Base-by-base conservation (phyloP, 2,329 filamentous ascomycete genomes). In the Alternaria ventricosa region DNA sequence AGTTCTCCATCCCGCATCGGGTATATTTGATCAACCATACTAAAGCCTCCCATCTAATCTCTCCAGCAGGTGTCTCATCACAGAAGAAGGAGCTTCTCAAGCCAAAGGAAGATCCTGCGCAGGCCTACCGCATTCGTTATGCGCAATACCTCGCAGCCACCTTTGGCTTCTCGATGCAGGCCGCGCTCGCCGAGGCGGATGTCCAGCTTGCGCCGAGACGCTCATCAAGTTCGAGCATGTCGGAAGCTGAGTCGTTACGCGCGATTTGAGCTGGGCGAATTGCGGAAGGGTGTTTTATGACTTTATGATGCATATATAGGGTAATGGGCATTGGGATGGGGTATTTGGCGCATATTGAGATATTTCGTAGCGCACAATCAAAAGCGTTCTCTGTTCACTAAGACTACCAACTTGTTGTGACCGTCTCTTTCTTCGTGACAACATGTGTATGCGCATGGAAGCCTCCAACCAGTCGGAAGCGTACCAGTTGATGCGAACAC, bases 81-180 rank as follows among this genome's bases (percentile, higher is more conserved):
- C 75, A 60, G 18, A 60, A 72, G 71, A 70, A 69, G 65, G 69
- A 77, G 68, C 68, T 80, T 61, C 76, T 72, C 69, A 77, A 77
- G 64, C 74, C 77, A 25, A 73, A 62, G 62, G 69, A 76, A 55
- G 71, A 79, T 57, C 65, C 72, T 56, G 71, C 76, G 23, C 70
- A 76, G 51, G 67, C 71, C 44, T 80, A 80, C 62, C 77, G 78
- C 59, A 68, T 69, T 58, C 76, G 77, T 58, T 80, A 80, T 69
- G 78, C 78, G 45, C 76, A 79, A 57, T 80, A 80, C 64, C 76
- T 80, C 49, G 78, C 78, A 28, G 75, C 77, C 18, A 78, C 78
- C 33, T 80, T 80, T 73, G 79, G 78, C 64, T 80, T 80, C 70
- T 78, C 74, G 58, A 72, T 79, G 59, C 73, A 79, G 63, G 78